Base-by-base conservation (phyloP, 164 flowering plant species). In the Brasenia schreberi region DNA sequence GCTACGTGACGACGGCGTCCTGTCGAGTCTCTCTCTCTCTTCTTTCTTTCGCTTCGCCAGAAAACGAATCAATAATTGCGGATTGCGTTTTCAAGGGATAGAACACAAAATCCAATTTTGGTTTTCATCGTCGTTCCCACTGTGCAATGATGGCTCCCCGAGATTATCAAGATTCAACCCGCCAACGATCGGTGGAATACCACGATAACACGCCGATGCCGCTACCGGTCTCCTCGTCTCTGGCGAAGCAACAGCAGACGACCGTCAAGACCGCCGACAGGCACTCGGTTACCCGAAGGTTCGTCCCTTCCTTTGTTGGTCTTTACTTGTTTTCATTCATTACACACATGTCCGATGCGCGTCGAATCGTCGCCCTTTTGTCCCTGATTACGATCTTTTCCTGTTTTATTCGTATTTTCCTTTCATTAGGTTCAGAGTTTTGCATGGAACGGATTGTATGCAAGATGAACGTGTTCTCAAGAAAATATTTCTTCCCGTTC, bases 251-350 rank as follows among this genome's bases (percentile, higher is more conserved):
- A 63, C 42, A 77, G 14, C 70, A 42, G 0, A 72, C 79, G 16
- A 16, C 77, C 12, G 80, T 80, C 14, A 86, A 77, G 82, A 70
- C 65, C 67, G 85, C 76, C n/a, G 88, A 86, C 64, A 76, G 82
- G 45, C 84, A 83, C 16, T 84, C 91, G 19, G 88, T 84, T 49
- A 81, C 81, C 18, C 82, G 80, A 73, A 83, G 91, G 88, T 84
- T 62, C 5, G 5, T 65, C 16, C 1, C 12, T 4, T 11, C 42
- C 5, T 52, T 12, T 42, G 18, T 2, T 42, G 18, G n/a, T n/a
- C n/a, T n/a, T n/a, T n/a, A n/a, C n/a, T 17, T 49, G 62, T 7
- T 27, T 17, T 43, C 59, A 39, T 63, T 63, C 27, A 17, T 18
- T 16, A 1, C 23, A 7, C 5, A 18, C 27, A 45, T n/a, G 62